These are phyloP conservation scores for Penicillium nordicum DNA, from an alignment of 2,329 filamentous ascomycete genomes.

Conservation along the genomic window DNA sequence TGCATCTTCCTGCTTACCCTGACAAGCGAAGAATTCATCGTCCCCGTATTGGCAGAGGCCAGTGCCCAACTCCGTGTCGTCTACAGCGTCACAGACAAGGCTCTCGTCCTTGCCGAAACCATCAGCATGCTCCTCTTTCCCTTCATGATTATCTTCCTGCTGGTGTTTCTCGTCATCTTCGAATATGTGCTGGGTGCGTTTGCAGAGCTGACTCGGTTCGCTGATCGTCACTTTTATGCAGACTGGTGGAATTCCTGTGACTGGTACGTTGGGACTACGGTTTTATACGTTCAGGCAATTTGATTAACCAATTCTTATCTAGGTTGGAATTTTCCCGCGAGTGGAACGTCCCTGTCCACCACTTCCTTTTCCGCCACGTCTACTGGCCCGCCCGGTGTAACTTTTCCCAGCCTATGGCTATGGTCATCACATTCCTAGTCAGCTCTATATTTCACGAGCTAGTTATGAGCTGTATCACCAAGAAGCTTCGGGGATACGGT, in stretches of 20 bases:
- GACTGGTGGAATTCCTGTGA: conserved; percentile 65
- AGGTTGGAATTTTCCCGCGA: conserved; percentile 92
- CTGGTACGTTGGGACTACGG: conserved; percentile 35
- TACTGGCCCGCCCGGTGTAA: conserved; percentile 77
- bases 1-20: conserved; percentile 94
- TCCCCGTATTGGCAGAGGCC: conserved; percentile 79
- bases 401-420: conserved; percentile 73
- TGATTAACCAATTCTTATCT: not conserved
- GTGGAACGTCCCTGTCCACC: conserved; percentile 97
- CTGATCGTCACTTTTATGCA: conserved; percentile 87
- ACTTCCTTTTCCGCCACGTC: conserved; percentile 90
- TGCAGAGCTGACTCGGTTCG: conserved; percentile 89
- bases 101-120: conserved; percentile 80
- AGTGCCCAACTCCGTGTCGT: conserved; percentile 51
- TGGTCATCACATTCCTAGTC: conserved; percentile 86
- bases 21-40: conserved; percentile 90
- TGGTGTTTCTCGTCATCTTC: conserved; percentile 97
- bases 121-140: conserved; percentile 91
- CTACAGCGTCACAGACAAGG: conserved; percentile 58
- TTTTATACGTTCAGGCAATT: not conserved
- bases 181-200: conserved; percentile 94
- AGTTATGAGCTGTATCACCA: conserved; percentile 96
- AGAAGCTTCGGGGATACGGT: conserved; percentile 92
- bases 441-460: conserved; percentile 88
- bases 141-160: conserved; percentile 92